phyloP scores from a whole-genome alignment of 1,139 yeast species.

The Debaryomyces sp. region DNA sequence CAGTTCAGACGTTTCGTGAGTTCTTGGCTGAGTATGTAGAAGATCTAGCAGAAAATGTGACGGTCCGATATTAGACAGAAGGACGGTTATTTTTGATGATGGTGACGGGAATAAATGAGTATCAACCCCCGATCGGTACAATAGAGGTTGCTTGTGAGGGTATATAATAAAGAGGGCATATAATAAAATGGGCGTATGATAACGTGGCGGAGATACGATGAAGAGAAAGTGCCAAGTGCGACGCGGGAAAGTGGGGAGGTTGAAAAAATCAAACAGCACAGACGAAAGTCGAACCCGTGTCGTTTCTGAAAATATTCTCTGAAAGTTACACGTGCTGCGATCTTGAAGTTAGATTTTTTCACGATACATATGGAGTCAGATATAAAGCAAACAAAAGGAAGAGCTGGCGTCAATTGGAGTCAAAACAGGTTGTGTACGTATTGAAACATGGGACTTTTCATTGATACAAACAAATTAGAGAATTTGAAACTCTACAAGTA shows the following conservation, averaged over 20 bases:
- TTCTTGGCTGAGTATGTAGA: not conserved
- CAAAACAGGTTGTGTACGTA: not conserved
- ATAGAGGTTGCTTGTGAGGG: not conserved
- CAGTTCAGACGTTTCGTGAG: not conserved
- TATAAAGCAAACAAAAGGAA: not conserved
- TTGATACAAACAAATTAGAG: slow-evolving; percentile 60
- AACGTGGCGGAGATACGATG: not conserved
- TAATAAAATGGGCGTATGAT: no score
- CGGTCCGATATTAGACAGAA: not conserved
- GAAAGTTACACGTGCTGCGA: not conserved
- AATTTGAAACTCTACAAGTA: slow-evolving; percentile 72
- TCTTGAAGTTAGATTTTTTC: not conserved
- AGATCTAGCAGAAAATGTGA: not conserved
- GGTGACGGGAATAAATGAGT: not conserved
- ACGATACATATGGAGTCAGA: not conserved
- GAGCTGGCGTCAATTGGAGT: not conserved
- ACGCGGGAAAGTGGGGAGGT: not conserved
- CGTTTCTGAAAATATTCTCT: not conserved
- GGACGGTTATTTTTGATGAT: not conserved
- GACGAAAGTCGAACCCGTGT: not conserved
- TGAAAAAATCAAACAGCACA: not conserved
- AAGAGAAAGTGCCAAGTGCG: not conserved
- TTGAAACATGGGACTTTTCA: slow-evolving; percentile 68
- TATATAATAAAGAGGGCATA: no score
- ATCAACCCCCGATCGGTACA: not conserved